Evolutionary conservation across 2,329 filamentous ascomycete species (phyloP), one percentile per base, ranked within the genome.

Genomic region (Gnomoniopsis smithogilvyi): DNA sequence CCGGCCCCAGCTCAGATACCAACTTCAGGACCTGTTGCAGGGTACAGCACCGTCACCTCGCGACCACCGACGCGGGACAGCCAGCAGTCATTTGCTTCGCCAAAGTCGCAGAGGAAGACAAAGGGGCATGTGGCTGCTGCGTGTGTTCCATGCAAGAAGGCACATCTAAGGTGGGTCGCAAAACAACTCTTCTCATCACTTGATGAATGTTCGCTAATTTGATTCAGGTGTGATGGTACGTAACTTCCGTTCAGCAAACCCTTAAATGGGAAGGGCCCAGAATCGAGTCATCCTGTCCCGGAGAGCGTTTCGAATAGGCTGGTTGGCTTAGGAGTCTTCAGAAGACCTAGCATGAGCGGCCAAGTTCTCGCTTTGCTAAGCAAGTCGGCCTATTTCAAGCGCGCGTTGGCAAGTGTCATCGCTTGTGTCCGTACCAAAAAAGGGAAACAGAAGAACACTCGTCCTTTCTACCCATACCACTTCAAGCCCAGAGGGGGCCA

Each of bases 101-200:
- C 84, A 2, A 87, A 85, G 66, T 78, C 83, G 7, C 84, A 86
- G 63, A 79, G 86, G 64, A 89, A 88, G 71, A 87, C 88, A 6
- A 92, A 92, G 70, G 89, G 89, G 15, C 91, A 95, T 76, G 91
- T 94, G 55, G 89, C 90, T 53, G 93, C 90, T 38, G 91, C 91
- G 26, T 95, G 91, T 70, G 87, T 94, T 65, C 91, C 92, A 61
- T 95, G 91, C 76, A 94, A 94, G 71, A 87, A 86, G 72, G 91
- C 91, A 41, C 91, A 95, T 81, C 80, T 95, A 64, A 80, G 85
- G 84, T 87, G 74, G 69, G 77, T 66, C 43, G 52, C 62, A 56
- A 54, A 58, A 49, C 52, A 26, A 54, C 43, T 45, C 38, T 41
- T 36, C 63, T 22, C 50, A 56, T 56, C 59, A 41, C 38, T 51